Base-by-base conservation (phyloP, 148 eudicot genomes). In the Rhododendron ovatum region DNA sequence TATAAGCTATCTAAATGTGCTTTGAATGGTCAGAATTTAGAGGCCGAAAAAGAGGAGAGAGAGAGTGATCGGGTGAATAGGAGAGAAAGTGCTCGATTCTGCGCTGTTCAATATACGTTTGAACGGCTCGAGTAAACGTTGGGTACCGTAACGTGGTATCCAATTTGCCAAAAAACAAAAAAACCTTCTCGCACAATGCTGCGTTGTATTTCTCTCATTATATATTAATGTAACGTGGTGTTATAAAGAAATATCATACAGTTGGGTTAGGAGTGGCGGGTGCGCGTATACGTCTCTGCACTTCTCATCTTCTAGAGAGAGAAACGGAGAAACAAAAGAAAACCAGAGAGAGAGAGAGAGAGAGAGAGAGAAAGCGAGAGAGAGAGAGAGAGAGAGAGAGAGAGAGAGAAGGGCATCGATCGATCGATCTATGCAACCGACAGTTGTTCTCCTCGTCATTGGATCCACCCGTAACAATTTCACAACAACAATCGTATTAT, bases 401-500 rank as follows among this genome's bases (percentile, higher is more conserved):
- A 26, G 37, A 82, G 74, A 41, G 30, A 22, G 4, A 4, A 17
- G 30, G 43, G 37, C 20, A 35, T 80, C 63, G 18, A 82, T 82
- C 85, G 18, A 35, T 80, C 63, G 26, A 82, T 86, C 88, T 86
- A 86, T 86, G 88, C 88, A 82, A 82, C 50, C 88, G 88, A 77
- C 28, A 84, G 59, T 74, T 53, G 20, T 26, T 28, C 74, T n/a
- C 30, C 50, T 41, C 67, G 41, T n/a, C 30, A 13, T 47, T 78
- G 17, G 55, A 77, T 61, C 47, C 75, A 86, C 61, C 55, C 30
- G 55, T 74, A 20, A 20, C 35, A 20, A 84, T 11, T 65, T 47
- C 47, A 39, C 73, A 15, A 69, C 75, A 69, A 30, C 75, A 30
- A 45, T 26, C 75, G 37, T 35, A 90, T 92, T 88, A 94, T 92